Evolutionary conservation across 2,329 filamentous ascomycete species (phyloP).

Genomic region (Fusarium sp.): DNA sequence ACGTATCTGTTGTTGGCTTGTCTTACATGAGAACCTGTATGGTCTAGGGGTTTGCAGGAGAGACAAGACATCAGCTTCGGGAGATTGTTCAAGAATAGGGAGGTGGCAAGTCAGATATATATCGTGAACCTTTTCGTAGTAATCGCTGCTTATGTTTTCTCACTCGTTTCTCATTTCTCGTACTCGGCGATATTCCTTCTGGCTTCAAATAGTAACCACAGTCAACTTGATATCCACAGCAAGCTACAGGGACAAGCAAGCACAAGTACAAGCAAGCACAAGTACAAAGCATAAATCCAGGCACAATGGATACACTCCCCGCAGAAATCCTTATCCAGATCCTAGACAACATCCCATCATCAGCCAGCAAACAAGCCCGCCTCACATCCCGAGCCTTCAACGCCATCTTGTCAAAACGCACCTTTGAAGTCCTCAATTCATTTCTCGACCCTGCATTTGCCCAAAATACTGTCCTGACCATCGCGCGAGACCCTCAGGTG

Average conservation of each 20-base stretch:
- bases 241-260: background rate
- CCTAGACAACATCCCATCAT: slow-evolving; percentile 45
- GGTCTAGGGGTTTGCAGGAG: slow-evolving; percentile 18
- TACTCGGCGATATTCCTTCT: background rate
- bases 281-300: background rate
- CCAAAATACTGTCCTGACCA: slow-evolving; percentile 39
- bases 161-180: background rate
- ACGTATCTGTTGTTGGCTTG: slow-evolving; percentile 2
- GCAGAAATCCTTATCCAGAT: slow-evolving; percentile 51
- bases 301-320: slow-evolving; percentile 52
- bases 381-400: slow-evolving; percentile 54
- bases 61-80: slow-evolving; percentile 28
- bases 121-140: background rate
- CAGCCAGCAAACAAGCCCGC: slow-evolving; percentile 46
- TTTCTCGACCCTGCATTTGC: slow-evolving; percentile 51
- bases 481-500: slow-evolving; percentile 42
- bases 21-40: slow-evolving; percentile 42
- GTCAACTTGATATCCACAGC: background rate
- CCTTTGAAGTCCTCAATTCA: slow-evolving; percentile 49
- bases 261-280: no score
- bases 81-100: slow-evolving; percentile 1
- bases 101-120: slow-evolving; percentile 20
- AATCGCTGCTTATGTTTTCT: background rate
- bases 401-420: slow-evolving; percentile 47
- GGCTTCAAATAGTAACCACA: background rate